Conservation (phyloP, 1,284 basidiomycete species). For the Tylopilus orsonianus region DNA sequence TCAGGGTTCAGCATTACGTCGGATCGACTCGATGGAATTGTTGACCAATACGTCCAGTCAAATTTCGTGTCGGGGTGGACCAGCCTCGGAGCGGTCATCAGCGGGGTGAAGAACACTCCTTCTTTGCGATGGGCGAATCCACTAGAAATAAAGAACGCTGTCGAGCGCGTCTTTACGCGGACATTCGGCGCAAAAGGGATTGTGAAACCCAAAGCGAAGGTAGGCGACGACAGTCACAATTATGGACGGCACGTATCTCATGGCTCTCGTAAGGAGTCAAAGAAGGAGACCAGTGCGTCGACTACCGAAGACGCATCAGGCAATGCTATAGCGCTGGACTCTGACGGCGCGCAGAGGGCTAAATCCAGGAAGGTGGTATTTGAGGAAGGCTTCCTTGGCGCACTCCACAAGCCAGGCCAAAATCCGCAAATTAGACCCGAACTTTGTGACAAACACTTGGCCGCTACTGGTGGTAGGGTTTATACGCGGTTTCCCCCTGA, state of each 20-base stretch:
- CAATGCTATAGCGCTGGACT: conserved; percentile 34
- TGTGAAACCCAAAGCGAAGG: conserved; percentile 72
- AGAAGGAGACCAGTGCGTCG: conserved; percentile 40
- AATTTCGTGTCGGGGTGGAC: conserved; percentile 70
- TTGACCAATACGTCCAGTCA: conserved; percentile 62
- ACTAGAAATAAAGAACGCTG: conserved; percentile 85
- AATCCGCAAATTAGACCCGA: conserved; percentile 86
- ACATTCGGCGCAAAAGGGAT: conserved; percentile 80
- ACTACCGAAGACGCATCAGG: conserved; percentile 24
- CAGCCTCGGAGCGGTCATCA: conserved; percentile 69
- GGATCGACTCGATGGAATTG: conserved; percentile 63
- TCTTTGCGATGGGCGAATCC: conserved; percentile 89
- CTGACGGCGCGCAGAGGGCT: conserved; percentile 38
- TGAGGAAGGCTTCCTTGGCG: conserved; percentile 92
- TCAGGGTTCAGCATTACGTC: conserved; percentile 80
- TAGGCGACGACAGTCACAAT: conserved; percentile 30
- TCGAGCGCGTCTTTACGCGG: conserved; percentile 76
- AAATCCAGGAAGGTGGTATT: conserved; percentile 74
- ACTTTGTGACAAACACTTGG: conserved; percentile 82
- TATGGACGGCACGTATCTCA: conserved; percentile 4
- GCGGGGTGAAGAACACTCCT: conserved; percentile 67
- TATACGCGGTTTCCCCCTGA: conserved; percentile 99
- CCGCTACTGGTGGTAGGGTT: conserved; percentile 80
- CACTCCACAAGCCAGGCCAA: conserved; percentile 91
- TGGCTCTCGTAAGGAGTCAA: conserved; percentile 47